Base-by-base conservation (phyloP, 768 basidiomycete species). In the Agrocybe chaxingu region DNA sequence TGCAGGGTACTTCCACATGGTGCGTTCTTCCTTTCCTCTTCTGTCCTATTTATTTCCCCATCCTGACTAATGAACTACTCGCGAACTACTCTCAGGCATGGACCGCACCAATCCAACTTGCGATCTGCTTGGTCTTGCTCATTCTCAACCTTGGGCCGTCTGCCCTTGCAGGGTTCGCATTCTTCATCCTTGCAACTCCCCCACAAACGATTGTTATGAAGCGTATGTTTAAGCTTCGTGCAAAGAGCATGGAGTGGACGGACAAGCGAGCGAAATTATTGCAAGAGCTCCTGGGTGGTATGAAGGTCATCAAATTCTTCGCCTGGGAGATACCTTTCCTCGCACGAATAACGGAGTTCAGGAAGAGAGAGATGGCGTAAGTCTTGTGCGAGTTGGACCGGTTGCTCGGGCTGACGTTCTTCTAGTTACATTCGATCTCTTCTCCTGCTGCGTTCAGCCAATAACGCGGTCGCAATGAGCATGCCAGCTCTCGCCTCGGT, bases 251-350 rank as follows among this genome's bases (percentile, higher is more conserved):
- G 90, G 65, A 67, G 0, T 96, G 88, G 88, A 97, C 88, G 4
- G 95, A 98, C 62, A 89, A 88, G 62, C 82, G 95, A 8, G 88
- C 89, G 10, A 93, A 92, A 61, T 69, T 94, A 3, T 77, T 97
- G 8, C 93, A 95, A 64, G 95, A 98, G 63, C 75, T 98, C 1
- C 69, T 97, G 0, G 84, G 85, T 10, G 89, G 90, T 1, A 94
- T 97, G 82, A 87, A 90, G 56, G 80, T 96, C 53, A 89, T 97
- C 76, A 97, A 97, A 66, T 85, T 87, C 65, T 95, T 95, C 66
- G 84, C 88, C 4, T 94, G 91, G 91, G 91, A 93, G 60, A 59
- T 67, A 1, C 90, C 94, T 0, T 95, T 92, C 66, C 74, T 96
- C 18, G 71, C 81, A 11, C 81, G 86, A 40, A 78, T 97, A 24